Evolutionary conservation across 1,284 basidiomycete species (phyloP).

Genomic region (Pulveroboletus sp.): DNA sequence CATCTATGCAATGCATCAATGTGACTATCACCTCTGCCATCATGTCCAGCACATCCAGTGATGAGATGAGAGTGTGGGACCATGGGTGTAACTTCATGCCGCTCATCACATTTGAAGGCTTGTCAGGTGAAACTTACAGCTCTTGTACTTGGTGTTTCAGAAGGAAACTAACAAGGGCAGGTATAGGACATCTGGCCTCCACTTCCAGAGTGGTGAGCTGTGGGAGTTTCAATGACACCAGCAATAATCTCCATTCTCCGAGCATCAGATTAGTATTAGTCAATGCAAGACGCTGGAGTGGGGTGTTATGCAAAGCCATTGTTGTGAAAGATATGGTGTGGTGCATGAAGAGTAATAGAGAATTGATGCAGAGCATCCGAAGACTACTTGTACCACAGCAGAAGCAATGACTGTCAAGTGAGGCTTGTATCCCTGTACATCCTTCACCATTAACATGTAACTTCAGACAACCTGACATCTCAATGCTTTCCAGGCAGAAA

Average conservation of each 20-base stretch:
- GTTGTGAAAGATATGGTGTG: background rate
- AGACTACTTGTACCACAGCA: background rate
- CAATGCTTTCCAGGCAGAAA: slow-evolving; percentile 1
- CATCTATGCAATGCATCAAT: background rate
- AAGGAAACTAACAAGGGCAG: background rate
- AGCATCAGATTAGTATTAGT: background rate
- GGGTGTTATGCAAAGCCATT: background rate
- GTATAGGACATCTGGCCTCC: background rate
- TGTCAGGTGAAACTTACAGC: background rate
- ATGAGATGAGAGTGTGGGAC: too few relatives aligned
- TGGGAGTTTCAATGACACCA: background rate
- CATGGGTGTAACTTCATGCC: too few relatives aligned
- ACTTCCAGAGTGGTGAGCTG: background rate
- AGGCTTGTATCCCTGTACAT: background rate
- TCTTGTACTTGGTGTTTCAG: background rate
- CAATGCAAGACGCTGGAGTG: background rate
- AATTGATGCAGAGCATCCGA: background rate
- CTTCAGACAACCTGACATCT: background rate
- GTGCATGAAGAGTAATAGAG: background rate
- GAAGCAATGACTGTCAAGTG: background rate
- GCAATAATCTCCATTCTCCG: background rate
- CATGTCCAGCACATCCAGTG: background rate
- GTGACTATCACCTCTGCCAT: background rate
- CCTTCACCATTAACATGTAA: background rate
- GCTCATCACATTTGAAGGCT: too few relatives aligned